A percentile compares a stretch with the other conserved stretches of the same genome.
Conservation (phyloP, 805 yeast species). For the Pichia sporocuriosa region DNA sequence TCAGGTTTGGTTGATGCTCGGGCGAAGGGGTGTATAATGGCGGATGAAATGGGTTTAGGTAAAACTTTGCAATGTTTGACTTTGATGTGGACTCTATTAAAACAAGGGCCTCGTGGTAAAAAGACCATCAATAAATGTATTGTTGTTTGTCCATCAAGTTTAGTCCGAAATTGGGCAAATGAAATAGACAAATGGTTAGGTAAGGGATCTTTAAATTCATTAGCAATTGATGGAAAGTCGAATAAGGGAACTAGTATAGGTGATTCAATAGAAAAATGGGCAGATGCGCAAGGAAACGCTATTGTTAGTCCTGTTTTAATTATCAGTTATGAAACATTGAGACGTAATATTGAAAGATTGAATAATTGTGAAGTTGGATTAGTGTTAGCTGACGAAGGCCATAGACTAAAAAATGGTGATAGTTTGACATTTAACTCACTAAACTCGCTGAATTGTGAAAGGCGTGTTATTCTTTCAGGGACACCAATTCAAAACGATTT, state of each 20-base stretch:
- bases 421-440: slow-evolving; percentile 85
- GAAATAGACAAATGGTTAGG: slow-evolving; percentile 95
- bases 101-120: slow-evolving; percentile 81
- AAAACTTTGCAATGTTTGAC: slow-evolving; percentile 86
- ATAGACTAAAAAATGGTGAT: slow-evolving; percentile 80
- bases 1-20: slow-evolving; percentile 76
- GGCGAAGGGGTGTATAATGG: slow-evolving; percentile 97
- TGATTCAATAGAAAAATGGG: slow-evolving; percentile 72
- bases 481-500: slow-evolving; percentile 96
- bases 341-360: slow-evolving; percentile 75
- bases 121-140: slow-evolving; percentile 83
- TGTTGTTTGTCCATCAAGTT: slow-evolving; percentile 90
- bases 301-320: slow-evolving; percentile 90
- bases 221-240: slow-evolving; percentile 88
- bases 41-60: slow-evolving; percentile 98
- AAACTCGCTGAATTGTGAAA: slow-evolving; percentile 71
- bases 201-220: slow-evolving; percentile 76
- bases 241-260: slow-evolving; percentile 66
- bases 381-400: slow-evolving; percentile 82
- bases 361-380: slow-evolving; percentile 78
- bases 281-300: slow-evolving; percentile 77
- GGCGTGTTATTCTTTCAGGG: slow-evolving; percentile 90
- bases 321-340: slow-evolving; percentile 86
- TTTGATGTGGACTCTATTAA: slow-evolving; percentile 84
- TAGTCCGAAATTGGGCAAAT: slow-evolving; percentile 96